Conservation (phyloP, 306 rosid species). For the Pueraria montana region DNA sequence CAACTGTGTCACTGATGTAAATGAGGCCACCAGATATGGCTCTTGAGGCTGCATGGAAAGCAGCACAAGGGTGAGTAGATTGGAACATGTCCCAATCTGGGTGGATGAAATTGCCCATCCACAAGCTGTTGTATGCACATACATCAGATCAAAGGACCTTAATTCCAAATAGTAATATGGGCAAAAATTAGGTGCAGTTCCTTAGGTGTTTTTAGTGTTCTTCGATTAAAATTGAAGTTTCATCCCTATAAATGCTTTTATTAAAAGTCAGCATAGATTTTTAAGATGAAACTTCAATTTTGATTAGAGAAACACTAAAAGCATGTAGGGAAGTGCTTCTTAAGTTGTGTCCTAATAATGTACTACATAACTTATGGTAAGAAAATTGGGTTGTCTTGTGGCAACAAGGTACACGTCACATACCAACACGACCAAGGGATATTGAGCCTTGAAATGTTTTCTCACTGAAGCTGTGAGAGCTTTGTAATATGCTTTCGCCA, state of each 20-base stretch:
- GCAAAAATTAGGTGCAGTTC: no score
- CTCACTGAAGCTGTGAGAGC: slow-evolving; percentile 84
- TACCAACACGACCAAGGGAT: slow-evolving; percentile 96
- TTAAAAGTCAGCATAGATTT: no score
- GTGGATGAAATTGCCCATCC: slow-evolving; percentile 98
- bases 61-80: slow-evolving; percentile 92
- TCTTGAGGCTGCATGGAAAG: slow-evolving; percentile 93
- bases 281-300: background rate
- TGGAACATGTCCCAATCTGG: slow-evolving; percentile 99
- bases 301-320: no score
- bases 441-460: slow-evolving; percentile 89
- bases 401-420: background rate
- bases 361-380: no score
- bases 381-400: background rate
- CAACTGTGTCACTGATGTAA: slow-evolving; percentile 83
- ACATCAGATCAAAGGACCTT: background rate
- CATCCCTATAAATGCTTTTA: no score
- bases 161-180: background rate
- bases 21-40: slow-evolving; percentile 98
- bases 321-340: no score
- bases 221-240: no score
- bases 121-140: slow-evolving; percentile 87
- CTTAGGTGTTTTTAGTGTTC: background rate
- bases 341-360: background rate
- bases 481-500: slow-evolving; percentile 88